These are phyloP conservation scores for Phialemoniopsis sp. DNA, from an alignment of 2,329 filamentous ascomycete species.

Conservation along the genomic window DNA sequence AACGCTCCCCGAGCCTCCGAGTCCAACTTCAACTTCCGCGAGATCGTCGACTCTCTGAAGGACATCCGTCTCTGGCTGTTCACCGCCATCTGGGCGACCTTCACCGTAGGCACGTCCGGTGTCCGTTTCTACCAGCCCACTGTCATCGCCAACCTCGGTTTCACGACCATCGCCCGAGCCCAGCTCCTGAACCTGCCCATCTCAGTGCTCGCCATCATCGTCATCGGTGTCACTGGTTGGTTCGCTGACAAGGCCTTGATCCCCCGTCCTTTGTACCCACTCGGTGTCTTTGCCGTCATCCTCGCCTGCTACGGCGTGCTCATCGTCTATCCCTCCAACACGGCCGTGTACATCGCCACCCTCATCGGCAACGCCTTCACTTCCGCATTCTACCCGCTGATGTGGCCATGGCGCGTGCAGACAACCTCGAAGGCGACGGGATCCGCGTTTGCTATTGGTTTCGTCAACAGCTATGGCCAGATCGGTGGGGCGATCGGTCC, in stretches of 20 bases:
- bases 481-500: slow-evolving; percentile 5
- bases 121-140: slow-evolving; percentile 37
- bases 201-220: slow-evolving; percentile 3
- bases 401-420: slow-evolving; percentile 11
- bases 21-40: slow-evolving; percentile 30
- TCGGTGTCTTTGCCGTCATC: slow-evolving; percentile 1
- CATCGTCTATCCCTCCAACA: slow-evolving; percentile 9
- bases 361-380: slow-evolving; percentile 40
- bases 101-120: slow-evolving; percentile 38
- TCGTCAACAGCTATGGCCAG: slow-evolving; percentile 12
- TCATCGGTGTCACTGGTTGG: slow-evolving; percentile 7
- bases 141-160: slow-evolving; percentile 29
- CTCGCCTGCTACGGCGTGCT: slow-evolving; percentile 4
- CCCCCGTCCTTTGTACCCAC: slow-evolving; percentile 6
- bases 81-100: slow-evolving; percentile 38
- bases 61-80: slow-evolving; percentile 40
- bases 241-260: slow-evolving; percentile 9
- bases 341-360: slow-evolving; percentile 30
- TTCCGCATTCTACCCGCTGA: slow-evolving; percentile 21
- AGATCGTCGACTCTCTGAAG: slow-evolving; percentile 31
- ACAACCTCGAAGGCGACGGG: slow-evolving; percentile 7
- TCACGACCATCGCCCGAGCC: slow-evolving; percentile 33
- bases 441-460: slow-evolving; percentile 9
- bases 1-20: slow-evolving; percentile 37
- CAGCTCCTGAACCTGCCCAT: slow-evolving; percentile 37